Percentiles rank a stretch among this genome's conserved stretches.
These are phyloP conservation scores for Colletotrichum filicis DNA, from an alignment of 2,329 filamentous ascomycete species.

Conservation along the genomic window DNA sequence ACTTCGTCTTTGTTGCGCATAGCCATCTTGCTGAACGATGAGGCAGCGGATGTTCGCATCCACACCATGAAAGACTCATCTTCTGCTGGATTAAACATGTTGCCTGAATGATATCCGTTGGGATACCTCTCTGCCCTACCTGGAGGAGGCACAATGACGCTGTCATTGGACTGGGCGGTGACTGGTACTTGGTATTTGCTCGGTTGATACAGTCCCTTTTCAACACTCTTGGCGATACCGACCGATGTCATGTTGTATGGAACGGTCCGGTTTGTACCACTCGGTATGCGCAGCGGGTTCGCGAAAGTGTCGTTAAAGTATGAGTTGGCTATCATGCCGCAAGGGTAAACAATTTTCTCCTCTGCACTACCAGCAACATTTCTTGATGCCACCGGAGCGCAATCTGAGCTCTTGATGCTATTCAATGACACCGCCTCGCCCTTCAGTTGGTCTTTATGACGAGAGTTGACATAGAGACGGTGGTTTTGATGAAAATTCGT, in stretches of 20 bases:
- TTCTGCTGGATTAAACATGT: slow-evolving; percentile 12
- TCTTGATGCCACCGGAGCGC: background rate
- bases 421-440: background rate
- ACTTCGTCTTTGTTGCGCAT: background rate
- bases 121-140: background rate
- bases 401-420: background rate
- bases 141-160: background rate
- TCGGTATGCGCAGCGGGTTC: background rate
- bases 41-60: slow-evolving; percentile 1
- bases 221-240: background rate
- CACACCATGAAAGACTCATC: slow-evolving; percentile 21
- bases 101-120: slow-evolving; percentile 5
- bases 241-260: background rate
- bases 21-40: background rate
- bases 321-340: slow-evolving; percentile 11
- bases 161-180: background rate
- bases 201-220: background rate
- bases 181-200: background rate
- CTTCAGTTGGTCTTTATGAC: background rate
- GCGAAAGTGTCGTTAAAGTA: slow-evolving; percentile 20
- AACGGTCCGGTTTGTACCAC: background rate
- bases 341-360: slow-evolving; percentile 5
- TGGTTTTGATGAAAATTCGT: slow-evolving; percentile 6
- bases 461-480: slow-evolving; percentile 8
- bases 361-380: background rate